A percentile compares a stretch with the other conserved stretches of the same genome.
Evolutionary conservation across 495 filamentous ascomycete species (phyloP).

Genomic region (Coniosporium apollinis): DNA sequence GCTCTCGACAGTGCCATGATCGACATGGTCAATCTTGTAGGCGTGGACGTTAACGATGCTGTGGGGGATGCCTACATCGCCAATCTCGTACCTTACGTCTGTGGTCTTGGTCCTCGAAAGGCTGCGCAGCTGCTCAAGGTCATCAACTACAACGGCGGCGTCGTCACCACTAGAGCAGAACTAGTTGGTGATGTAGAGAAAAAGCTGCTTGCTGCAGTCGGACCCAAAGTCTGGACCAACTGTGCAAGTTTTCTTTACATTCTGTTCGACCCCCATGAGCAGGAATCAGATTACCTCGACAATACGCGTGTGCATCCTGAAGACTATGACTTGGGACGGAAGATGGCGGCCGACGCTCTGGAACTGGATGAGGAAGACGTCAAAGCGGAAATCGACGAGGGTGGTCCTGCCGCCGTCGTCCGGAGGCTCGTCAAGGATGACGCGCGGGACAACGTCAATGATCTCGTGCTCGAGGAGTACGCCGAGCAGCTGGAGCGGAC

Average conservation of each 20-base stretch:
- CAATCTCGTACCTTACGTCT: constrained; percentile 79
- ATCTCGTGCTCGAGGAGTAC: constrained; percentile 90
- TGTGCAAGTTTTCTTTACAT: constrained; percentile 89
- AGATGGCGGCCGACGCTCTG: constrained; percentile 94
- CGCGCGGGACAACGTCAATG: constrained; percentile 85
- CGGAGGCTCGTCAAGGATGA: constrained; percentile 84
- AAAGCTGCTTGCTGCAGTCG: constrained; percentile 60
- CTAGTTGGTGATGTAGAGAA: constrained; percentile 73
- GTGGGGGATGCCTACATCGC: constrained; percentile 61
- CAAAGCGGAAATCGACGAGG: constrained; percentile 79
- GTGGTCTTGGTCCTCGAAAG: constrained; percentile 86
- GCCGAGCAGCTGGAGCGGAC: constrained; percentile 88
- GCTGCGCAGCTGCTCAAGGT: constrained; percentile 74
- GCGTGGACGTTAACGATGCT: constrained; percentile 88
- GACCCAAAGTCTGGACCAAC: constrained; percentile 84
- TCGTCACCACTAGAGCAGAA: constrained; percentile 64
- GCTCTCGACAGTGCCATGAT: constrained; percentile 87
- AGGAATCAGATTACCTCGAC: constrained; percentile 76
- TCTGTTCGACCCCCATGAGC: constrained; percentile 62
- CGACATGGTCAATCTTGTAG: constrained; percentile 93
- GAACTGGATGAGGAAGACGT: constrained; percentile 96
- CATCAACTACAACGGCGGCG: constrained; percentile 74
- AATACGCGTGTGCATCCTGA: constrained; percentile 94
- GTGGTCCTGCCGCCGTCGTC: constrained; percentile 74
- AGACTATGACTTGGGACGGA: constrained; percentile 91